Conservation (phyloP, 495 filamentous ascomycete species). For the Hypoxylon perforatum region DNA sequence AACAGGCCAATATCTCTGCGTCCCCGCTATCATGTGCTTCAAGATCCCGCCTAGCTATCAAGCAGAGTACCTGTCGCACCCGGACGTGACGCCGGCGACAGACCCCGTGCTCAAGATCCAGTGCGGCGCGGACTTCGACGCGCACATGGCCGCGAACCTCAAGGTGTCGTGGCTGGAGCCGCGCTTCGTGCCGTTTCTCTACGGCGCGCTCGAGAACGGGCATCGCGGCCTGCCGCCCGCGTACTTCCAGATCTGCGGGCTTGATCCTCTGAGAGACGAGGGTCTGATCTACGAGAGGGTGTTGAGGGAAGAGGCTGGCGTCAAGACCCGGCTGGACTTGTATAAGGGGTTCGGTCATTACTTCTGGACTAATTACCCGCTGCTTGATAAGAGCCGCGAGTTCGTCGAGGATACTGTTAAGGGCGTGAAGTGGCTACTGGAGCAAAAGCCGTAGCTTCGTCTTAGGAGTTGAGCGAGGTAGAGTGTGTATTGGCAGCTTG, state of each 20-base stretch:
- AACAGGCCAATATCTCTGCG: constrained; percentile 58
- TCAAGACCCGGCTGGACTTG: constrained; percentile 50
- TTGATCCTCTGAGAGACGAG: constrained; percentile 56
- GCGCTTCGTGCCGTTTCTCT: constrained; percentile 34
- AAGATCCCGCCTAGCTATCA: constrained; percentile 31
- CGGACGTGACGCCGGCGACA: constrained; percentile 28
- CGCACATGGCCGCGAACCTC: not conserved
- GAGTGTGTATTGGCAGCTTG: not conserved
- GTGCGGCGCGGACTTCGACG: constrained; percentile 6
- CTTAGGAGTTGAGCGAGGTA: not conserved
- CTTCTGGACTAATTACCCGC: constrained; percentile 52
- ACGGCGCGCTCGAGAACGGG: constrained; percentile 18
- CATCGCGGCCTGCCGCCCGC: constrained; percentile 46
- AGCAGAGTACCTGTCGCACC: constrained; percentile 38
- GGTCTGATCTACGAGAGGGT: constrained; percentile 55
- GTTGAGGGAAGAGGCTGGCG: constrained; percentile 47
- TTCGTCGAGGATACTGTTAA: constrained; percentile 39
- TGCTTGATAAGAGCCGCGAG: constrained; percentile 32
- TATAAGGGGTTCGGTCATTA: constrained; percentile 59
- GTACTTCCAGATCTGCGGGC: constrained; percentile 53
- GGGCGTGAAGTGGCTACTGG: constrained; percentile 39
- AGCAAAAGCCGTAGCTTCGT: constrained; percentile 24
- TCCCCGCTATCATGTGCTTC: constrained; percentile 48
- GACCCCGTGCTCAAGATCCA: constrained; percentile 33
- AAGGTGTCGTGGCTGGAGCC: constrained; percentile 29